phyloP scores from a whole-genome alignment of 352 stramenopile species.

The Bremia lactucae region DNA sequence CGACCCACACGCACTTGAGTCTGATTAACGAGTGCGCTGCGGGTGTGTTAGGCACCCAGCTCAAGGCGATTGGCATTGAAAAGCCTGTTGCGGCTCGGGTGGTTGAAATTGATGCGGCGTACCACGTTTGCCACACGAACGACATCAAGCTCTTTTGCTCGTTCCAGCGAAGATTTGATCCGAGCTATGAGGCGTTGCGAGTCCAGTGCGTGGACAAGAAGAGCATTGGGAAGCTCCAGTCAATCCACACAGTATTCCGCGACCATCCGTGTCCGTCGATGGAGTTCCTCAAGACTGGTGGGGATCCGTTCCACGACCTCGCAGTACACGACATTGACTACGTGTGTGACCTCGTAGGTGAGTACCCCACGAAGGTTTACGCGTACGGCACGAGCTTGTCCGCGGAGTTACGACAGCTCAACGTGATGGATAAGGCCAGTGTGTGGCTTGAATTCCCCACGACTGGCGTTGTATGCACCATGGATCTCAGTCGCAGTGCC shows the following conservation, averaged over 20 bases:
- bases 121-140: conserved; percentile 34
- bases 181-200: conserved; percentile 65
- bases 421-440: conserved; percentile 78
- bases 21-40: too few species aligned
- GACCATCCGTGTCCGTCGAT: conserved; percentile 84
- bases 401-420: conserved; percentile 44
- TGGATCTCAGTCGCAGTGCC: conserved; percentile 77
- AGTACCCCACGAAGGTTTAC: conserved; percentile 77
- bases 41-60: conserved; percentile 4
- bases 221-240: conserved; percentile 55
- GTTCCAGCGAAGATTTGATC: conserved; percentile 88
- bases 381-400: conserved; percentile 68
- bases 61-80: conserved; percentile 58
- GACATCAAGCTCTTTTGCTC: conserved; percentile 78
- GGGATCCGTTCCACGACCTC: conserved; percentile 88
- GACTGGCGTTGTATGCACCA: conserved; percentile 76
- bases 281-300: conserved; percentile 80
- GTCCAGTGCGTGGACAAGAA: conserved; percentile 32
- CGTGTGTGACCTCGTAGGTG: conserved; percentile 64
- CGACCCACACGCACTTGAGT: too few species aligned
- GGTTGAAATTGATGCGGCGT: conserved; percentile 49
- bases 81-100: conserved; percentile 57
- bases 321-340: conserved; percentile 89
- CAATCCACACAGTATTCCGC: conserved; percentile 82
- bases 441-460: conserved; percentile 65